These are phyloP conservation scores for Apophysomyces sp. DNA, from an alignment of 371 early-diverging fungal species.

Conservation along the genomic window DNA sequence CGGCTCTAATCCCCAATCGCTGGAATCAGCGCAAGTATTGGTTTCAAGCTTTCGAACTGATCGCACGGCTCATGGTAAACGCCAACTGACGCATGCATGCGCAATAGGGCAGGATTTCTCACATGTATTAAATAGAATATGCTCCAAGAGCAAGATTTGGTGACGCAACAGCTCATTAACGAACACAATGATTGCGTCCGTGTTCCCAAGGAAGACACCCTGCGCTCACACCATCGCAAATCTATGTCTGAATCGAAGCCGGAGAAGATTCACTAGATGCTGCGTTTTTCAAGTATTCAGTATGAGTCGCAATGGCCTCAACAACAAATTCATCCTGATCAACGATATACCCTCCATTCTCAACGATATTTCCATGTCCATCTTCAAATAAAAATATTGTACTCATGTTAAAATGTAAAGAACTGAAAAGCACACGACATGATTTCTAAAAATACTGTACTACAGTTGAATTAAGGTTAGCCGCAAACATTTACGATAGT, in stretches of 20 bases:
- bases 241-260: not conserved
- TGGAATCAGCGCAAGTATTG: conserved; percentile 1
- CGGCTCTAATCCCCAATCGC: not conserved
- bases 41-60: conserved; percentile 4
- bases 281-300: too few relatives aligned
- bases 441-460: too few relatives aligned
- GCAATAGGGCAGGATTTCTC: not conserved
- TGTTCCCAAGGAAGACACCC: conserved; percentile 6
- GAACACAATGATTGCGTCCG: conserved; percentile 1
- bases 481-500: too few relatives aligned
- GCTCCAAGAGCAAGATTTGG: conserved; percentile 5
- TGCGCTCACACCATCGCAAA: conserved; percentile 1
- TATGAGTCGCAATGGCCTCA: too few relatives aligned
- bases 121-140: not conserved
- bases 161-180: conserved; percentile 2
- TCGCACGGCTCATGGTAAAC: not conserved
- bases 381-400: too few relatives aligned
- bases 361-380: too few relatives aligned
- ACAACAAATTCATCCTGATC: too few relatives aligned
- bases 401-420: too few relatives aligned
- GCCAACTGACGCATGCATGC: not conserved
- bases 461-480: too few relatives aligned
- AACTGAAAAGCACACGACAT: too few relatives aligned
- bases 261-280: too few relatives aligned
- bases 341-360: too few relatives aligned